phyloP scores from a whole-genome alignment of 495 filamentous ascomycete genomes.

The Tuber borchii region DNA sequence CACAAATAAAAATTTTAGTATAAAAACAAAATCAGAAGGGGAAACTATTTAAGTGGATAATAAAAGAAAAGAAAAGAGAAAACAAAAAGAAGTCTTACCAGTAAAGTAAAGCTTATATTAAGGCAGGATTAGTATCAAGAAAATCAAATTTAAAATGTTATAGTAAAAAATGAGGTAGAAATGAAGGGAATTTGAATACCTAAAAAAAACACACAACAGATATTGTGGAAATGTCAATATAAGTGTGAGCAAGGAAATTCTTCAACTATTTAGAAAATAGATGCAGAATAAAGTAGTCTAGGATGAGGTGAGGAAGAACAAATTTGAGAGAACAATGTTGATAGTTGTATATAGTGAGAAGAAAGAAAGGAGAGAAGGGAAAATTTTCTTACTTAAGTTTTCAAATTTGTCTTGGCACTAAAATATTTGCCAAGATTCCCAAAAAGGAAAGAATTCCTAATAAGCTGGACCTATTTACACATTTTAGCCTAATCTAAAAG shows the following conservation, averaged over 20 bases:
- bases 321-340: too few species aligned
- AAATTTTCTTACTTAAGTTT: too few species aligned
- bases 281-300: neutral
- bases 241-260: neutral
- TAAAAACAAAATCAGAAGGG: neutral
- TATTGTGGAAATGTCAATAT: neutral
- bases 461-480: too few species aligned
- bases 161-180: neutral
- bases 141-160: neutral
- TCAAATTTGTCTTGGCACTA: too few species aligned
- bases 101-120: neutral
- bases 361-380: too few species aligned
- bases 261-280: neutral
- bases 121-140: neutral
- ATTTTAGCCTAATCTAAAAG: too few species aligned
- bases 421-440: too few species aligned
- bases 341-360: too few species aligned
- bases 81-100: neutral
- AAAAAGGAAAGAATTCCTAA: too few species aligned
- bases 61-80: neutral
- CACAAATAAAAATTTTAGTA: neutral
- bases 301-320: neutral
- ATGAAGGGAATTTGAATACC: neutral
- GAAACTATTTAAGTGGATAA: neutral
- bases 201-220: neutral